A percentile compares a stretch with the other conserved stretches of the same genome.
These are phyloP conservation scores for Coemansia umbellata DNA, from an alignment of 192 early-diverging fungal species.

Conservation along the genomic window DNA sequence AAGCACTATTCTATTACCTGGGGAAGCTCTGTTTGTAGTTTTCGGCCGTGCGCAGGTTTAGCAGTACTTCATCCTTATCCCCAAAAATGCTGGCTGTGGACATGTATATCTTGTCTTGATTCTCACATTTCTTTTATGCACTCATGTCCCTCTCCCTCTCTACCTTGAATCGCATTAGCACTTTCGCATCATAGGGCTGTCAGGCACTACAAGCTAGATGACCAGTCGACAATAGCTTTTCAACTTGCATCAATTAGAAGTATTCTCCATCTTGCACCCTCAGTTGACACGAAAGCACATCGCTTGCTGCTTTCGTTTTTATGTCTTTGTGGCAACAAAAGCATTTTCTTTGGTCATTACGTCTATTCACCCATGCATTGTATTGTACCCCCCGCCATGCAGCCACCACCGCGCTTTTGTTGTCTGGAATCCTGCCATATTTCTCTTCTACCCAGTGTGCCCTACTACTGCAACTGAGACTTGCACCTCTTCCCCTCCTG, in stretches of 20 bases:
- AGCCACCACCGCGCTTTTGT: constrained; percentile 12
- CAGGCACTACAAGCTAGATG: neutral
- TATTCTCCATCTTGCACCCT: constrained; percentile 15
- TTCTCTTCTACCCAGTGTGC: too few relatives aligned
- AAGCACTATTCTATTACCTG: too few relatives aligned
- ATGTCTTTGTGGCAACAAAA: neutral
- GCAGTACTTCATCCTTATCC: neutral
- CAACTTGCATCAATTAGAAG: constrained; percentile 3
- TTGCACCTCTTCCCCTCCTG: too few relatives aligned
- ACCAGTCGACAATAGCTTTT: neutral
- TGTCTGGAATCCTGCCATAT: too few relatives aligned
- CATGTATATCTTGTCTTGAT: too few relatives aligned
- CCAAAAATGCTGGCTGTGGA: too few relatives aligned
- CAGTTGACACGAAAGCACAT: neutral
- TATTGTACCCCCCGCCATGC: constrained; percentile 16
- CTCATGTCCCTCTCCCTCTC: neutral
- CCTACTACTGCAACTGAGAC: too few relatives aligned
- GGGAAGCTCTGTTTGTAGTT: too few relatives aligned
- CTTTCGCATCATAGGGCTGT: neutral
- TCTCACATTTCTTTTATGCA: neutral
- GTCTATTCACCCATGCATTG: constrained; percentile 2
- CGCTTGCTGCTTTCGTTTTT: neutral
- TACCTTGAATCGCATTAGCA: neutral
- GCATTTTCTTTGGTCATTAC: neutral
- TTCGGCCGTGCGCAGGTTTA: neutral